These are phyloP conservation scores for Eimeria sp. DNA, from an alignment of 169 alveolate species.

Conservation along the genomic window DNA sequence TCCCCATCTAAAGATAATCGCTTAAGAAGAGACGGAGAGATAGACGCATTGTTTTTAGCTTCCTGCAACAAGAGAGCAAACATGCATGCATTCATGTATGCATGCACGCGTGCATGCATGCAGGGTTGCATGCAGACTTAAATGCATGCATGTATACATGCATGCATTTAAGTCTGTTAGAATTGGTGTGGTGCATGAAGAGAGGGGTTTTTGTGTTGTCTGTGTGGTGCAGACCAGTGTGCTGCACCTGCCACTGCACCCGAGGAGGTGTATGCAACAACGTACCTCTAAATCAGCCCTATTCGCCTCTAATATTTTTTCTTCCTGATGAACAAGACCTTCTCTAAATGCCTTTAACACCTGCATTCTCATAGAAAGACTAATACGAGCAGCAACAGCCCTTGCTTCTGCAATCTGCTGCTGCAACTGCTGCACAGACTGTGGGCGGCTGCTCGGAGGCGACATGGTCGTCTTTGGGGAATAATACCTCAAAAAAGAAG, in stretches of 20 bases:
- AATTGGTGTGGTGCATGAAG: neutral
- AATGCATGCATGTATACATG: neutral
- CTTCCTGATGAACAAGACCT: neutral
- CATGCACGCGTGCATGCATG: neutral
- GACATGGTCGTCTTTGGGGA: neutral
- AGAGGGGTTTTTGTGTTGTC: neutral
- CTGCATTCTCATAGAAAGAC: neutral
- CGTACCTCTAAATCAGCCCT: conserved; percentile 22
- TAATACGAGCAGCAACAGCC: neutral
- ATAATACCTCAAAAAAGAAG: neutral
- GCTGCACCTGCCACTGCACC: too few relatives aligned
- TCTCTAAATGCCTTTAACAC: neutral
- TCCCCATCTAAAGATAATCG: conserved; percentile 10
- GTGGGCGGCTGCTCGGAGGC: neutral
- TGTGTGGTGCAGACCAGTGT: neutral
- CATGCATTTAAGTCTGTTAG: neutral
- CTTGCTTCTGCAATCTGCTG: neutral
- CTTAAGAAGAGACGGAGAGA: neutral
- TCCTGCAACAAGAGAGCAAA: conserved; percentile 3
- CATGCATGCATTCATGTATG: neutral
- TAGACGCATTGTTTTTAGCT: neutral
- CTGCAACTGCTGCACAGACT: neutral
- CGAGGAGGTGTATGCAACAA: too few relatives aligned
- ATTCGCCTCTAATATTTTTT: neutral
- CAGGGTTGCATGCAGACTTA: neutral